Base-by-base conservation (phyloP, 1,284 basidiomycete genomes). In the Pseudozyma tsukubaensis region DNA sequence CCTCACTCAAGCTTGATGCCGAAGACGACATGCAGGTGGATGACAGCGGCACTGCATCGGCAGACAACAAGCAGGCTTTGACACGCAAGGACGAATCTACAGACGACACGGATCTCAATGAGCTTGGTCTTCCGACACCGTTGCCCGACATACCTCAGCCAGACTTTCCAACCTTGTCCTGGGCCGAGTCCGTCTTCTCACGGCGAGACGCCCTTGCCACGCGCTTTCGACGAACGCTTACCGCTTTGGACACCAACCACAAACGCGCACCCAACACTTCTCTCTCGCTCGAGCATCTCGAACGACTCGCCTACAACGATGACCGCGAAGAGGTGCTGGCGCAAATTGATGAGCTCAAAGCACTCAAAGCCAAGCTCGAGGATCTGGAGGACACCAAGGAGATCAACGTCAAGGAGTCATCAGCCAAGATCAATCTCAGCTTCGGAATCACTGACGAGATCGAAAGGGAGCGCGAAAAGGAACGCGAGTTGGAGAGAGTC, bases 261-360 rank as follows among this genome's bases (percentile, higher is more conserved):
- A 61, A 53, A 36, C 63, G 66, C 18, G 76, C 78, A 8, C 78
- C 78, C n/a, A 55, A 53, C 48, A 59, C 66, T 6, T 43, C 52
- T 4, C 34, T 67, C 4, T 71, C 72, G 19, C 63, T 77, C 44
- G 79, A 81, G 63, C 70, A 77, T 19, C 63, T 79, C 18, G 79
- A 81, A 50, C 65, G 79, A 6, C 65, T 79, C 16, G 72, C 75
- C 8, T 79, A 81, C 60, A 75, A 73, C 36, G 76, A 81, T 47
- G 79, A 81, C 42, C 56, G 74, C 29, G 61, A 66, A 14, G 43
- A 70, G 6, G 69, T 74, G 35, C 64, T 77, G 21, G 70, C 66
- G 21, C 57, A 74, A 50, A 73, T 77, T 12, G 70, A 72, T 19
- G 51, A 79, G 54, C 74, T 78, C 52, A 76, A 75, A 35, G 16